Evolutionary conservation across 2,329 filamentous ascomycete species (phyloP).

Genomic region (Daldinia sp.): DNA sequence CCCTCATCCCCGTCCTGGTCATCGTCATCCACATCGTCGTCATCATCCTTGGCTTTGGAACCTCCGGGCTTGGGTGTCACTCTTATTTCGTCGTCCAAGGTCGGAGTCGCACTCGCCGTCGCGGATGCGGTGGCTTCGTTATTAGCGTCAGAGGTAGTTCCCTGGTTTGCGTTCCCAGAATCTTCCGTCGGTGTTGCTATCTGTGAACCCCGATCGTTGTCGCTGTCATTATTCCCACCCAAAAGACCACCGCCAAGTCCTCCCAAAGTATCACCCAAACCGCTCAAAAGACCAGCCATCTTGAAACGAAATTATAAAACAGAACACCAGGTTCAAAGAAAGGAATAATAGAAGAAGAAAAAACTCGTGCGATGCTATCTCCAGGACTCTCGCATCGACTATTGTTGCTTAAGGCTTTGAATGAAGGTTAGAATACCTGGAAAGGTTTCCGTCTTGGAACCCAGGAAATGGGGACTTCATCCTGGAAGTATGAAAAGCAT

Average conservation of each 20-base stretch:
- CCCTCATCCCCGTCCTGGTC: background rate
- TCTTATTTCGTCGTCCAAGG: conserved; percentile 12
- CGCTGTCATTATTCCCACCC: conserved; percentile 14
- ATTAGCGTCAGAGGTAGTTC: conserved; percentile 19
- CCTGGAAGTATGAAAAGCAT: conserved; percentile 21
- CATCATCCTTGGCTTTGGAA: background rate
- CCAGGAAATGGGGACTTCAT: conserved; percentile 17
- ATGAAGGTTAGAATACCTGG: conserved; percentile 19
- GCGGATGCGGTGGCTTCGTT: conserved; percentile 5
- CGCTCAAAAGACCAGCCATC: conserved; percentile 44
- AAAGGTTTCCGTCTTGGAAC: conserved; percentile 22
- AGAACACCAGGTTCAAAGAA: conserved; percentile 46
- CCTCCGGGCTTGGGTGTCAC: conserved; percentile 17
- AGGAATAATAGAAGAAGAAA: conserved; percentile 28
- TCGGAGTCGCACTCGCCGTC: conserved; percentile 5
- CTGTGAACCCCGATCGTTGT: conserved; percentile 10
- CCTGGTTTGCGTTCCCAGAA: conserved; percentile 14
- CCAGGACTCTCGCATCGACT: conserved; percentile 33
- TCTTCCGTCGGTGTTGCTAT: conserved; percentile 22
- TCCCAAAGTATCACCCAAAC: conserved; percentile 38
- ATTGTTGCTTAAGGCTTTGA: conserved; percentile 18
- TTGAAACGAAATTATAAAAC: conserved; percentile 33
- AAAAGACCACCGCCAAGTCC: conserved; percentile 26
- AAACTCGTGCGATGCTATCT: conserved; percentile 21
- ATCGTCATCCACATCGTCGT: background rate